Evolutionary conservation across 306 rosid genomes (phyloP).

Genomic region (Inga leiocalycina): DNA sequence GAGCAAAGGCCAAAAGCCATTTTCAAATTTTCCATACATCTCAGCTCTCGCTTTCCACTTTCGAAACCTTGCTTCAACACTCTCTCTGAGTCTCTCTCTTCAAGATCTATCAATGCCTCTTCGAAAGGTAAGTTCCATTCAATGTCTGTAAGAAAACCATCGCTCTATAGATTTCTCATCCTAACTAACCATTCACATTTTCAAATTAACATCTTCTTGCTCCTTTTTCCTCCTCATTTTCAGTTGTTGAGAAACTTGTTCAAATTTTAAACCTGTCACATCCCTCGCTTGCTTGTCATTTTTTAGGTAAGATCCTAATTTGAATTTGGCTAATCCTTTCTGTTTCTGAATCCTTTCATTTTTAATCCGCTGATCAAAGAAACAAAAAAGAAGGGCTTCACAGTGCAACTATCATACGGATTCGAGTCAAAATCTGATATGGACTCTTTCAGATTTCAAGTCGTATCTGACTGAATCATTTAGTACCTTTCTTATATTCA

Average conservation of each 20-base stretch:
- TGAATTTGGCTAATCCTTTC: background rate
- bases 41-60: background rate
- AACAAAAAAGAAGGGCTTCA: no score
- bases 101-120: conserved; percentile 14
- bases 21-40: background rate
- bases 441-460: no score
- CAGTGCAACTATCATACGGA: no score
- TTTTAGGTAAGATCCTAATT: background rate
- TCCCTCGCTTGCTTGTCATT: background rate
- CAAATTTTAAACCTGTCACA: background rate
- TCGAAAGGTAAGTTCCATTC: background rate
- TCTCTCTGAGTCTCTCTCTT: background rate
- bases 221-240: background rate
- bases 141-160: background rate
- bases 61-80: background rate
- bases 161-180: background rate
- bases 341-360: no score
- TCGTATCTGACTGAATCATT: no score
- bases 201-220: background rate
- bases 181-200: background rate
- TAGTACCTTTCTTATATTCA: no score
- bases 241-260: background rate
- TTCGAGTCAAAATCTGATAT: no score
- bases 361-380: no score
- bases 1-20: background rate